Base-by-base conservation (phyloP, 495 filamentous ascomycete species). In the Aspergillus indologenus region DNA sequence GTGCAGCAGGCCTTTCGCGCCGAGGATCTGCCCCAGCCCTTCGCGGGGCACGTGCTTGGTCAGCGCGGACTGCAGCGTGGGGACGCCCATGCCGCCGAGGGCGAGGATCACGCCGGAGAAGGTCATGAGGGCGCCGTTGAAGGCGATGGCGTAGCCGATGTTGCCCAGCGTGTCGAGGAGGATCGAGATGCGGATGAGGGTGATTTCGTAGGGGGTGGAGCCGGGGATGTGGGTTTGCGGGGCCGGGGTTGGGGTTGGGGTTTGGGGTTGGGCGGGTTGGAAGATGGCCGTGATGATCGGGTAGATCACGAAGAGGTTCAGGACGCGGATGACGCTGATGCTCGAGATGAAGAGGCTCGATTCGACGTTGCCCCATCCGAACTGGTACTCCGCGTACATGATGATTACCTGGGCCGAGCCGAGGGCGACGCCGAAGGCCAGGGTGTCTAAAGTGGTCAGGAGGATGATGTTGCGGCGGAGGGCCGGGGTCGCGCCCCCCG, bases 31-130 rank as follows among this genome's bases (percentile, higher is more conserved):
- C 0, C 94, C 94, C 1, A 90, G 87, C 26, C 82, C 81, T 61
- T 93, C 88, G 9, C 83, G 80, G 5, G 92, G 90, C 0, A 97
- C 87, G 68, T 97, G 94, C 67, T 97, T 97, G 53, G 90, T 97
- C 18, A 97, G 72, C 0, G 89, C 80, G 0, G 87, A 85, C 64
- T 95, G 90, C 51, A 96, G 72, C 0, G 88, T 93, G 3, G 94
- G 92, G 5, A 85, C 86, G 0, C 85, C 93, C 53, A 97, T 85
- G 3, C 93, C 91, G 12, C 93, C 94, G 42, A 96, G 72, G 0
- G 90, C 79, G 2, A 90, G 87, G 20, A 89, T 63, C 20, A 86
- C 75, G 49, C 90, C 94, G 14, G 85, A 88, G 5, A 85, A 43
- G 9, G 90, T 82, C 70, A 88, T 82, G 2, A 88, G 50, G 0